Evolutionary conservation across 2,329 filamentous ascomycete genomes (phyloP).

Genomic region (Aspergillus sp.): DNA sequence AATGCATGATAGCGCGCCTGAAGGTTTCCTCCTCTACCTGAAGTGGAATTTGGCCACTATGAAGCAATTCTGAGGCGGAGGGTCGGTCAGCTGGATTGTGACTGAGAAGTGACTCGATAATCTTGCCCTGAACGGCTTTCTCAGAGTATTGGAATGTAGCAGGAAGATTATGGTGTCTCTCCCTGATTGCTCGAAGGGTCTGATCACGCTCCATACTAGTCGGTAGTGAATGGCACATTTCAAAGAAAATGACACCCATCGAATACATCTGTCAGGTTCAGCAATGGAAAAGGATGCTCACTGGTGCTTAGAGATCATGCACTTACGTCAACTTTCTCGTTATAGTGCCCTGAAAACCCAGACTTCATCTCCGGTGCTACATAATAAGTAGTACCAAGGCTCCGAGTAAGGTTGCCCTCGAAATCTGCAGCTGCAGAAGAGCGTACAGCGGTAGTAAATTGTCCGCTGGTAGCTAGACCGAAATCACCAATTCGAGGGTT

Average conservation of each 20-base stretch:
- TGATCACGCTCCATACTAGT: conserved; percentile 68
- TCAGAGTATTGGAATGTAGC: conserved; percentile 72
- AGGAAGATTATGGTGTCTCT: conserved; percentile 71
- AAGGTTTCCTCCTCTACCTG: conserved; percentile 94
- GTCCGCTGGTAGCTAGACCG: conserved; percentile 87
- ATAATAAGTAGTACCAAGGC: conserved; percentile 81
- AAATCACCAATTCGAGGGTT: conserved; percentile 98
- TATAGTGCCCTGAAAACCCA: conserved; percentile 75
- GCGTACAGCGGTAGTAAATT: conserved; percentile 53
- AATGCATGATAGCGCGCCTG: conserved; percentile 75
- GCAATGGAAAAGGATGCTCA: neutral
- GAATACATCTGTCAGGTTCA: conserved; percentile 75
- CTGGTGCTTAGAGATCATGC: neutral
- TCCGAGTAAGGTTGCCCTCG: conserved; percentile 53
- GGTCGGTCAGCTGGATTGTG: conserved; percentile 84
- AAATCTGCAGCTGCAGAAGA: conserved; percentile 43
- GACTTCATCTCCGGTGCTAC: conserved; percentile 90
- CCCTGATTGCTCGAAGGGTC: conserved; percentile 71
- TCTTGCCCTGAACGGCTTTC: conserved; percentile 70
- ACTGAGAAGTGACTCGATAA: conserved; percentile 78
- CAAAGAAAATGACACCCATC: conserved; percentile 95
- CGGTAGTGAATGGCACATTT: conserved; percentile 77
- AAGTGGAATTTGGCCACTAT: conserved; percentile 83
- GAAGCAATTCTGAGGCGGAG: conserved; percentile 78
- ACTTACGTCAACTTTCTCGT: conserved; percentile 85